phyloP scores from a whole-genome alignment of 2,329 filamentous ascomycete species.

The Cladosporium sp. region DNA sequence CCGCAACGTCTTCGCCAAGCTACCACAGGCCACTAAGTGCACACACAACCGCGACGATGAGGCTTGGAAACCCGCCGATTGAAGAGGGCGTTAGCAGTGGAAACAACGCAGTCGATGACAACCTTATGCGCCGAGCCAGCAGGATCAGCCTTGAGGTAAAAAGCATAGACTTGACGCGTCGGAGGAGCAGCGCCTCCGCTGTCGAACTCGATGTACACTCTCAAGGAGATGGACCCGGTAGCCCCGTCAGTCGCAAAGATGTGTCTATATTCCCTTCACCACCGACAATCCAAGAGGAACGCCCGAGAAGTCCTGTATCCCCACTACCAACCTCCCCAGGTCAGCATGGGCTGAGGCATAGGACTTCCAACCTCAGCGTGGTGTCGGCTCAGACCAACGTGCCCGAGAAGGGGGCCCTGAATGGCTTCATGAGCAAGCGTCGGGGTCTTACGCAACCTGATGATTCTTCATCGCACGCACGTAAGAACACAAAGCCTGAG shows the following conservation, averaged over 20 bases:
- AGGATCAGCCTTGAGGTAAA: conserved; percentile 36
- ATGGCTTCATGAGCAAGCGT: conserved; percentile 17
- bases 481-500: conserved; percentile 4
- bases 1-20: background rate
- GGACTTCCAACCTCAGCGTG: conserved; percentile 13
- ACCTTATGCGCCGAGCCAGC: conserved; percentile 34
- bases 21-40: background rate
- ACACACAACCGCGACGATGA: conserved; percentile 11
- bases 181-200: conserved; percentile 12
- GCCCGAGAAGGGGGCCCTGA: conserved; percentile 3
- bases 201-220: background rate
- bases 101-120: background rate
- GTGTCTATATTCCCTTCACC: conserved; percentile 6
- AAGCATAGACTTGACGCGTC: conserved; percentile 33
- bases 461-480: background rate
- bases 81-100: background rate
- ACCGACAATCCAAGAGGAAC: conserved; percentile 13
- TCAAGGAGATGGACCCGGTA: conserved; percentile 14
- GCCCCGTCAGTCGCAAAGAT: background rate
- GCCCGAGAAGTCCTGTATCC: conserved; percentile 11
- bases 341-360: background rate
- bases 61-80: background rate
- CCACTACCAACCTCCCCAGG: background rate
- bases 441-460: background rate
- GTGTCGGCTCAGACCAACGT: background rate